Evolutionary conservation across 768 basidiomycete genomes (phyloP), one percentile per base, ranked within the genome.

Genomic region (Naganishia vaughanmartiniae): DNA sequence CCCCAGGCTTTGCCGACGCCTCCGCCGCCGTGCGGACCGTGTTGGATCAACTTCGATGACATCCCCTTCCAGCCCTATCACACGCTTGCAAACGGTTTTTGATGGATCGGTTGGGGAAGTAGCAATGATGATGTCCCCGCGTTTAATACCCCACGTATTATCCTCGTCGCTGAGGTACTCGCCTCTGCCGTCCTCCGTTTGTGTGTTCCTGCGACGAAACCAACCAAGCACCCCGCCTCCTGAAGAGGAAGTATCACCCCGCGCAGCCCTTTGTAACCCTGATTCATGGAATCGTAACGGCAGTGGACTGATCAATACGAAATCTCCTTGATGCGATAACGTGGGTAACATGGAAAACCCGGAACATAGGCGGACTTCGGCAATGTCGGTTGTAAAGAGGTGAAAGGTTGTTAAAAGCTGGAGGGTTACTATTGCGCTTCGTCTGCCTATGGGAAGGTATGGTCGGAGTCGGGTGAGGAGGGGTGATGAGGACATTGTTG

Each of bases 1-100:
- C 39, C 39, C 39, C 39, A 9, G 39, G 39, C 39, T 9, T 9
- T 53, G 51, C 7, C 33, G 54, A 4, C 60, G 39, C 21, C 12
- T 17, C 11, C 36, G 60, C 11, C 19, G 33, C 53, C 53, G 30
- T 21, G 28, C 30, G 33, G 57, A 54, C 28, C 69, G 30, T 21
- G 69, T 45, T 24, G 94, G 94, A 79, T 98, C 93, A 26, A 93
- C 89, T 72, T 91, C 92, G 34, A 98, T 79, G 42, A 88, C 82
- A 81, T 97, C 95, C 4, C 95, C 94, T 28, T 93, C 90, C 28
- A 98, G 83, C 1, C 93, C 95, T 42, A 95, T 85, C 14, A 98
- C 83, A 51, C 95, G 87, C 83, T 98, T 98, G 83, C 92, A 94
- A 42, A 95, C 86, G 33, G 87, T 82, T 56, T 85, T 85, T 4